Evolutionary conservation across 768 basidiomycete genomes (phyloP).

Genomic region (Xerocomellus intermedius): DNA sequence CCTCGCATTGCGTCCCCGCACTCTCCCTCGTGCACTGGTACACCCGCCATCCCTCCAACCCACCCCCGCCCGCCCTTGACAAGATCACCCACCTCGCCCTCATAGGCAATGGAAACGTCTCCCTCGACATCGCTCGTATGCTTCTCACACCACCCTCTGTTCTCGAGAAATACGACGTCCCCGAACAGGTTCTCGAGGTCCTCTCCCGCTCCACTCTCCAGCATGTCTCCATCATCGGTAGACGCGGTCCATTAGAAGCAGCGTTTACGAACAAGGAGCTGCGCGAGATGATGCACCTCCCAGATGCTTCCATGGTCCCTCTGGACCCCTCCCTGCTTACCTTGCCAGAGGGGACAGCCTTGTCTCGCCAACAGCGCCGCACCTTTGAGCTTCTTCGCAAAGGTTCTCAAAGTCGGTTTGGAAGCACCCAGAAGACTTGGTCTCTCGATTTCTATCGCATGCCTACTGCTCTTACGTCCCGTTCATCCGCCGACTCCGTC

Average conservation of each 20-base stretch:
- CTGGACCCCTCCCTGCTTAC: constrained; percentile 47
- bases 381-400: constrained; percentile 63
- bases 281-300: constrained; percentile 71
- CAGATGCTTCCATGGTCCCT: constrained; percentile 66
- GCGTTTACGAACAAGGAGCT: constrained; percentile 93
- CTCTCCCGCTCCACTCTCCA: constrained; percentile 60
- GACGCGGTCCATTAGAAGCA: constrained; percentile 86
- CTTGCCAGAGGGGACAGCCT: constrained; percentile 31
- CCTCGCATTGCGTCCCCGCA: too few relatives aligned
- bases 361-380: constrained; percentile 65
- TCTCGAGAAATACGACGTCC: constrained; percentile 76
- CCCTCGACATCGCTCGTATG: constrained; percentile 89
- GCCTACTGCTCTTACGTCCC: constrained; percentile 49
- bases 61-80: constrained; percentile 62
- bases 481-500: constrained; percentile 24
- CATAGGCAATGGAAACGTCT: constrained; percentile 94
- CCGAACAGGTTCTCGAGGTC: constrained; percentile 65
- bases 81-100: constrained; percentile 70
- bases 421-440: constrained; percentile 65
- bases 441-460: constrained; percentile 78
- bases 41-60: constrained; percentile 80
- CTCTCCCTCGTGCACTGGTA: constrained; percentile 94
- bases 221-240: constrained; percentile 79
- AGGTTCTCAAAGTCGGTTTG: constrained; percentile 52
- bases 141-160: constrained; percentile 67